These are phyloP conservation scores for Fusarium pseudograminearum DNA, from an alignment of 2,329 filamentous ascomycete species.

Conservation along the genomic window DNA sequence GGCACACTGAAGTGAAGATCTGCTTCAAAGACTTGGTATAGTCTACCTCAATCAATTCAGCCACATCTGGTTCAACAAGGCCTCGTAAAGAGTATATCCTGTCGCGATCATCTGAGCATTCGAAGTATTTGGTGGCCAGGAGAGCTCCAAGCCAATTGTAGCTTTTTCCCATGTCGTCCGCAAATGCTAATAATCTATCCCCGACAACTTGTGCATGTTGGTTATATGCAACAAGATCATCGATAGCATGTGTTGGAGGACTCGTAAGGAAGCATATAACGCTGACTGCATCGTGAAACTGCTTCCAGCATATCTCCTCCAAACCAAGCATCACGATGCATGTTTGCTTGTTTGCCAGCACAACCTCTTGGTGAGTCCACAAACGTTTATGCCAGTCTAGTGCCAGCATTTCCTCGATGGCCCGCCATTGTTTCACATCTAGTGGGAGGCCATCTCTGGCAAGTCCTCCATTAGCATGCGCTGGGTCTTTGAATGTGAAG, in stretches of 20 bases:
- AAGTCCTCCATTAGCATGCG: neutral
- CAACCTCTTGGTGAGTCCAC: neutral
- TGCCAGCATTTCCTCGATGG: neutral
- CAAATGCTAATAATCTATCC: neutral
- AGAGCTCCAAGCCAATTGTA: neutral
- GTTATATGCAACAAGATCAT: neutral
- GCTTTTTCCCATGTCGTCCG: neutral
- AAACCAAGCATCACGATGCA: neutral
- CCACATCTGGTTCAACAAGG: neutral
- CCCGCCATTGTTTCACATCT: neutral
- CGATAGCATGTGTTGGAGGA: neutral
- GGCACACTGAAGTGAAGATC: neutral
- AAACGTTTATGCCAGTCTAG: neutral
- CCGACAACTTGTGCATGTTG: neutral
- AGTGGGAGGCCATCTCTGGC: neutral
- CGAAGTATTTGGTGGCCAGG: neutral
- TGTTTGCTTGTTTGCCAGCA: neutral
- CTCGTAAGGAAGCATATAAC: neutral
- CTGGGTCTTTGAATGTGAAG: neutral
- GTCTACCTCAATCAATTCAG: neutral
- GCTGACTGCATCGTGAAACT: neutral
- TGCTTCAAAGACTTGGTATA: neutral
- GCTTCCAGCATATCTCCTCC: neutral
- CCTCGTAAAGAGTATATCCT: neutral
- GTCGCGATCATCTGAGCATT: neutral